Evolutionary conservation across 371 early-diverging fungal species (phyloP), one percentile per base, ranked within the genome.

Genomic region (Zopfochytrium polystomum): DNA sequence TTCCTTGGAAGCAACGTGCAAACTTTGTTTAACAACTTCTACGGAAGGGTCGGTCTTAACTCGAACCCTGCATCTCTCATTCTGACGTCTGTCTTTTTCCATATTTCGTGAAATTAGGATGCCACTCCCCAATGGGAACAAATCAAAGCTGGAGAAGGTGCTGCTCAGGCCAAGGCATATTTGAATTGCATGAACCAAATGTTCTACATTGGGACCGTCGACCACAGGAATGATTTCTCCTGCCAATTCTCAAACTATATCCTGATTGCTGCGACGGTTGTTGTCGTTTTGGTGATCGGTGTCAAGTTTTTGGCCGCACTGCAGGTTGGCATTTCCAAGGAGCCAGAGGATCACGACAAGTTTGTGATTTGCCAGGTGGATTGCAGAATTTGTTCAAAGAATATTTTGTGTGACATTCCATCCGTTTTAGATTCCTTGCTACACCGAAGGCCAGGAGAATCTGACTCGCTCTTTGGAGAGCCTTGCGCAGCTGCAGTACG

Each of bases 221-320:
- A 96, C 69, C 76, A 80, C 35, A 88, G 96, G 34, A 83, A 89
- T 34, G 80, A 90, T 2, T 70, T 85, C 23, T 80, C 81, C 23
- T 97, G 98, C 76, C 80, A 84, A 63, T 88, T 96, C 72, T 85
- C 91, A 50, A 92, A 94, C 73, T 93, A 90, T 65, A 80, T 96
- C 52, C 73, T 96, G 45, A 73, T 96, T 46, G 82, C 86, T 2
- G 80, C 85, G 31, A 89, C 96, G 11, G 71, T 83, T 45, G 62
- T 95, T 44, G 80, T 97, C 71, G 86, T 89, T 26, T 66, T 84
- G 57, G 88, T 93, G n/a, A 91, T 95, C 45, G 77, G 86, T 38
- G 82, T 96, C 78, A 96, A 96, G 77, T 77, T 77, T 56, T 76
- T 95, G 66, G 89, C 93, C 7, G 95, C 95, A 2, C 73, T 95